Evolutionary conservation across 2,329 filamentous ascomycete species (phyloP).

Genomic region (Karstenula rhodostoma): DNA sequence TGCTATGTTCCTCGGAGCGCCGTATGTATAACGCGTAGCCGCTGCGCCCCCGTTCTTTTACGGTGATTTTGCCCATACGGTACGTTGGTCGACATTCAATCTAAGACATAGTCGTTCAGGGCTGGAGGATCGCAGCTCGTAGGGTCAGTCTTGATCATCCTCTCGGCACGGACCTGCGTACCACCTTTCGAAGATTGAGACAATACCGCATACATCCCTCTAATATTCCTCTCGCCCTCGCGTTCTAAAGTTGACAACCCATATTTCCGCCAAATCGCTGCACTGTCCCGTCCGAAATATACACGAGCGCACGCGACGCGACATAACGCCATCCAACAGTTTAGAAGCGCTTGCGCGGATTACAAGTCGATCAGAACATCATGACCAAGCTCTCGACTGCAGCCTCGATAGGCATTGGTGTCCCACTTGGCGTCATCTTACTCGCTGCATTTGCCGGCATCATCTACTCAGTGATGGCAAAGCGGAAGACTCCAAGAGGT

Average conservation of each 20-base stretch:
- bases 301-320: neutral
- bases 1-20: neutral
- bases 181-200: neutral
- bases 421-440: constrained; percentile 25
- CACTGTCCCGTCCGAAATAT: neutral
- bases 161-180: neutral
- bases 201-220: neutral
- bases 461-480: constrained; percentile 15
- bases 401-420: constrained; percentile 26
- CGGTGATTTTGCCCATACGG: neutral
- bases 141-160: neutral
- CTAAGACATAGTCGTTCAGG: neutral
- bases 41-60: neutral
- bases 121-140: neutral
- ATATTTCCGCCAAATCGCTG: neutral
- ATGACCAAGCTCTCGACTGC: constrained; percentile 18
- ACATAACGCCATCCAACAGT: neutral
- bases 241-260: neutral
- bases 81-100: neutral
- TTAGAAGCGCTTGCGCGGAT: neutral
- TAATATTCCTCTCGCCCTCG: neutral
- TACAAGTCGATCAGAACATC: neutral
- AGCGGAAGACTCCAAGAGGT: constrained; percentile 13
- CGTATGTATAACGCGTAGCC: neutral
- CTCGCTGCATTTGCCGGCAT: constrained; percentile 34